Percentiles rank a stretch among this genome's conserved stretches.
Conservation (phyloP, 78 protist genomes). For the Cavenderia fasciculata region DNA sequence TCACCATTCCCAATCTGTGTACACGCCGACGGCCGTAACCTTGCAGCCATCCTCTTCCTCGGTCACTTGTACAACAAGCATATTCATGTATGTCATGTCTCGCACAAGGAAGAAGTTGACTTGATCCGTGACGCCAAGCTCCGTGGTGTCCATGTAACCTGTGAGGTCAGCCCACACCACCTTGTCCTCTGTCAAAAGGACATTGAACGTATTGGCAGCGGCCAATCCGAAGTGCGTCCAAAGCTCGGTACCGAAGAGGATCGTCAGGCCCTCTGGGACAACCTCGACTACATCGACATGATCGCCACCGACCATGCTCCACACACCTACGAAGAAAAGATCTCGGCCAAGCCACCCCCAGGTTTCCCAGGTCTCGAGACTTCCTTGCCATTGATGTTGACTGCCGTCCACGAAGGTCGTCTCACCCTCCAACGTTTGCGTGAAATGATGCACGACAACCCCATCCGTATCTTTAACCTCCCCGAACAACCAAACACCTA, state of each 20-base stretch:
- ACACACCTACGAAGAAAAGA: constrained; percentile 82
- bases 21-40: constrained; percentile 77
- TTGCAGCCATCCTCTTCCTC: constrained; percentile 70
- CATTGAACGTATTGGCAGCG: constrained; percentile 58
- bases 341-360: constrained; percentile 72
- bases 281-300: constrained; percentile 84
- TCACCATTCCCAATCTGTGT: constrained; percentile 73
- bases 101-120: constrained; percentile 75
- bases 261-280: constrained; percentile 83
- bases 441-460: constrained; percentile 69
- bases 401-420: constrained; percentile 77
- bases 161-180: constrained; percentile 82
- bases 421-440: constrained; percentile 76
- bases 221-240: constrained; percentile 61
- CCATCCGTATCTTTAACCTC: constrained; percentile 62
- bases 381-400: constrained; percentile 81
- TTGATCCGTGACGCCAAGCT: constrained; percentile 82
- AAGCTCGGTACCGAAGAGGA: constrained; percentile 76
- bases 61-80: constrained; percentile 72
- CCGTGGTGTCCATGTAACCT: constrained; percentile 81
- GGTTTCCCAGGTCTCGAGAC: constrained; percentile 86
- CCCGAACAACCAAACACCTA: constrained; percentile 79
- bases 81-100: constrained; percentile 77
- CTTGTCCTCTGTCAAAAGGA: constrained; percentile 58
- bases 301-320: constrained; percentile 88